These are phyloP conservation scores for Penicillium atrosanguineum DNA, from an alignment of 495 filamentous ascomycete genomes.

Conservation along the genomic window DNA sequence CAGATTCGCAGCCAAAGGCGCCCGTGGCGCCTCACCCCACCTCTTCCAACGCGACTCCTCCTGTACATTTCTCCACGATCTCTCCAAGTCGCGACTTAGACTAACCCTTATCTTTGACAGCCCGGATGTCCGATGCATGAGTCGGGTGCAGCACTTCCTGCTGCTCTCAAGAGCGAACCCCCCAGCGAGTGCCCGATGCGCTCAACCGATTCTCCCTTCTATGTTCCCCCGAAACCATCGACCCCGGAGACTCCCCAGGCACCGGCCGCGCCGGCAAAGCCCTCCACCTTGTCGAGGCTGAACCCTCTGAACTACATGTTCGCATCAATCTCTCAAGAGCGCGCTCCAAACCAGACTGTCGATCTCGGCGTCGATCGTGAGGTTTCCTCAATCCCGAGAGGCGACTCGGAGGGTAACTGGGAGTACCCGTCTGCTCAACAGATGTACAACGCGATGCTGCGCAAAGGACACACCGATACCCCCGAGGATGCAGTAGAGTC, in stretches of 20 bases:
- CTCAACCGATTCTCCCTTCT: conserved; percentile 45
- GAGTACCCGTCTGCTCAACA: conserved; percentile 98
- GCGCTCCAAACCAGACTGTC: conserved; percentile 66
- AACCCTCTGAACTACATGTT: conserved; percentile 99
- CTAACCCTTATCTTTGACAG: conserved; percentile 50
- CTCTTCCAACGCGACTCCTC: conserved; percentile 49
- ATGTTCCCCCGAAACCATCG: conserved; percentile 29
- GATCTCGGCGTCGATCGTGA: conserved; percentile 75
- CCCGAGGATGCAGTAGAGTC: conserved; percentile 89
- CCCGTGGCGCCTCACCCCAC: conserved; percentile 44
- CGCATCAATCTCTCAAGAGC: conserved; percentile 72
- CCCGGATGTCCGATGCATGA: conserved; percentile 91
- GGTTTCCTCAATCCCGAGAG: conserved; percentile 80
- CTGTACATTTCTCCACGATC: conserved; percentile 55
- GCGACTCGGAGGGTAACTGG: conserved; percentile 74
- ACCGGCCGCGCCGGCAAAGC: conserved; percentile 28
- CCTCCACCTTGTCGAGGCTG: conserved; percentile 63
- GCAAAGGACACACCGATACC: conserved; percentile 94
- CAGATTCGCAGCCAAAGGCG: conserved; percentile 57
- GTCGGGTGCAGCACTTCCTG: conserved; percentile 44
- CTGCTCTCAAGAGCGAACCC: conserved; percentile 36
- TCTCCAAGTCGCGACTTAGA: background rate
- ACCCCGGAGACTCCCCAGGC: conserved; percentile 15
- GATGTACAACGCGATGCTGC: conserved; percentile 97
- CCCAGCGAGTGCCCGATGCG: conserved; percentile 55